A percentile compares a stretch with the other conserved stretches of the same genome.
These are phyloP conservation scores for Eucalyptus marginata DNA, from an alignment of 345 rosid species.

Conservation along the genomic window DNA sequence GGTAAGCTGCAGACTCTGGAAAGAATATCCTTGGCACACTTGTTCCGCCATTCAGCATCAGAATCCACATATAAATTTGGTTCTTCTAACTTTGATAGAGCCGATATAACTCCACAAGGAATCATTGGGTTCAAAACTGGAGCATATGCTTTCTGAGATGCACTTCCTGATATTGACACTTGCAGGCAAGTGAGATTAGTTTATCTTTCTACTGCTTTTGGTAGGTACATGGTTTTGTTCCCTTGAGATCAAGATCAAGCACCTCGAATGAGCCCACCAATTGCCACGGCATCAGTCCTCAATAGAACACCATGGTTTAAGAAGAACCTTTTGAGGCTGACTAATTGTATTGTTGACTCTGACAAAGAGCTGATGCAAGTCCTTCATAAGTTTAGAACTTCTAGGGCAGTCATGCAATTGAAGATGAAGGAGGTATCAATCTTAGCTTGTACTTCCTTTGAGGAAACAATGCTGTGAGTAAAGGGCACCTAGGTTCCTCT, in stretches of 20 bases:
- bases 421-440: neutral
- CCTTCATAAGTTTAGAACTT: constrained; percentile 4
- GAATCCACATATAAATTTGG: neutral
- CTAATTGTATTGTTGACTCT: neutral
- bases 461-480: neutral
- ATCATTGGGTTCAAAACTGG: neutral
- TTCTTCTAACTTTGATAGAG: neutral
- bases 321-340: neutral
- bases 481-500: neutral
- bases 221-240: neutral
- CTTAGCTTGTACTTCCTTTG: constrained; percentile 3
- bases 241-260: constrained; percentile 7
- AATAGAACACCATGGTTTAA: neutral
- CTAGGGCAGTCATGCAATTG: neutral
- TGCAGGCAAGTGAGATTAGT: neutral
- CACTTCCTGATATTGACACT: neutral
- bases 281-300: neutral
- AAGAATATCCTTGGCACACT: neutral
- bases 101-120: neutral
- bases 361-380: constrained; percentile 18
- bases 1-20: neutral
- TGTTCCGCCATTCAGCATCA: neutral
- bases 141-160: neutral
- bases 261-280: constrained; percentile 7
- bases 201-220: neutral